Evolutionary conservation across 192 early-diverging fungal species (phyloP), one percentile per base, ranked within the genome.

Genomic region (Backusella westeae): DNA sequence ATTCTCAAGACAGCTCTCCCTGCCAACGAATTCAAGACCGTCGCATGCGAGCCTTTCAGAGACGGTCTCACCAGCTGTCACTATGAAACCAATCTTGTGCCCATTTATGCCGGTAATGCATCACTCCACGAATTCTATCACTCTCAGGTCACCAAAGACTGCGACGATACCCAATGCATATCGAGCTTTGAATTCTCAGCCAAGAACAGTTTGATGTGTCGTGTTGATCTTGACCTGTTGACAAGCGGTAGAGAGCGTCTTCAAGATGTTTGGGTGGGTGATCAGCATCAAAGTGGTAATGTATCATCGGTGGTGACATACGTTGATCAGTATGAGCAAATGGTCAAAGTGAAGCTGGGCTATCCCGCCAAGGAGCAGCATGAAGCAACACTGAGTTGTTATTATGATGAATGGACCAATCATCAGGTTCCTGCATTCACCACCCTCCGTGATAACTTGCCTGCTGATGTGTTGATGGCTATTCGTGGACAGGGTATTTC

Each of bases 391-490:
- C 32, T 80, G 8, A 77, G 75, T 35, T 88, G 87, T 59, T 67
- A 78, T 2, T 88, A 88, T 34, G 87, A 88, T 75, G 87, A 88
- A 56, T 88, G 87, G 87, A 75, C 75, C 15, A 53, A 78, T 6
- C 77, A 77, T 0, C 77, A 82, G 63, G 73, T 86, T 4, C 87
- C 85, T 44, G 87, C 87, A 2, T 88, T 86, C 41, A 80, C 80
- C 0, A n/a, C 67, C 4, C 71, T 86, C 65, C 82, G 77, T 34
- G 49, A 83, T 35, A 42, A 74, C 42, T 56, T 86, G n/a, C 85
- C 87, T 39, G 44, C 53, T 14, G 74, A 73, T 59, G 68, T 71
- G 1, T 26, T 83, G 23, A 75, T 88, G 35, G 79, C 77, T 49
- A 75, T 80, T 12, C 75, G 72, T 36, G 77, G 75, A 3, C 72